These are phyloP conservation scores for Polytrichum commune DNA, from an alignment of 225 moss, liverwort and hornwort genomes.

Conservation along the genomic window DNA sequence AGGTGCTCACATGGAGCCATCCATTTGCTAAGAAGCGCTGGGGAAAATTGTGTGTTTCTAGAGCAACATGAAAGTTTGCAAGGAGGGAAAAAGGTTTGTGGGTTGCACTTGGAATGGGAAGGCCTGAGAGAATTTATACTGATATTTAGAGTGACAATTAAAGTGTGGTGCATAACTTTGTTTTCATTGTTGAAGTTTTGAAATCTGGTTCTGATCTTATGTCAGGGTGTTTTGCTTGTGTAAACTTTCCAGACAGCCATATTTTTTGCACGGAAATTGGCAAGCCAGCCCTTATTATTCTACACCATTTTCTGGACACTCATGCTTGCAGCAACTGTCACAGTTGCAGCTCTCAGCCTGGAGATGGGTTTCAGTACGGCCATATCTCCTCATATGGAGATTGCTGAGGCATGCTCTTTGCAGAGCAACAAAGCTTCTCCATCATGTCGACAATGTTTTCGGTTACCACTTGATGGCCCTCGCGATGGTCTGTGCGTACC, in stretches of 20 bases:
- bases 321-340: conserved; percentile 57
- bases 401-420: conserved; percentile 56
- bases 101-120: too few relatives aligned
- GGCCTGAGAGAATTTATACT: too few relatives aligned
- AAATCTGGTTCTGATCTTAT: conserved; percentile 15
- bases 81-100: too few relatives aligned
- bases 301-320: conserved; percentile 58
- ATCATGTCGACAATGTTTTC: conserved; percentile 55
- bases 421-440: conserved; percentile 44
- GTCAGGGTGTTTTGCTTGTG: conserved; percentile 6
- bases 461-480: conserved; percentile 62
- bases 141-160: too few relatives aligned
- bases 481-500: conserved; percentile 47
- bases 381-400: conserved; percentile 40
- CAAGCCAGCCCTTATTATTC: conserved; percentile 40
- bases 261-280: conserved; percentile 30
- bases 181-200: conserved; percentile 2
- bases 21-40: too few relatives aligned
- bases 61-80: too few relatives aligned
- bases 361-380: conserved; percentile 53
- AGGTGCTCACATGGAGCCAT: conserved; percentile 20
- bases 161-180: background rate
- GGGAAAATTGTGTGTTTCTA: too few relatives aligned
- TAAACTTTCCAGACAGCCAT: conserved; percentile 27
- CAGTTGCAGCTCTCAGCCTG: conserved; percentile 51